Evolutionary conservation across 495 filamentous ascomycete genomes (phyloP), one percentile per base, ranked within the genome.

Genomic region (Glutinoglossum americanum): DNA sequence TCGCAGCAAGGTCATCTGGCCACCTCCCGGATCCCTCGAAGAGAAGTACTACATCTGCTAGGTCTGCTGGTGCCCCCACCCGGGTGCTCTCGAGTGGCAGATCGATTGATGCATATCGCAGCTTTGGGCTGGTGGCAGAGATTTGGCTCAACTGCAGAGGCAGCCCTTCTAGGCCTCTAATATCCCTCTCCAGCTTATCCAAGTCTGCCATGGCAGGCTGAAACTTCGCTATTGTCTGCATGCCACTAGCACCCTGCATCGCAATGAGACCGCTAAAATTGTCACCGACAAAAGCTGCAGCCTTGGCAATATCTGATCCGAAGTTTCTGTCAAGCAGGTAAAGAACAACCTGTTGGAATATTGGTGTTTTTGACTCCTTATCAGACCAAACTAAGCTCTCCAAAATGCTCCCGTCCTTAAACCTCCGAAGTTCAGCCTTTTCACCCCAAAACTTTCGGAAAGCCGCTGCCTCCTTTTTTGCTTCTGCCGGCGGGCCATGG

Each of bases 1-100:
- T 90, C 3, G 92, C 89, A 10, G 74, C 74, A 8, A 97, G 70
- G 63, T 90, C 84, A 61, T 97, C 89, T 0, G 92, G 93, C 92
- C 92, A 98, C 57, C 89, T 83, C 10, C 79, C 80, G 4, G 93
- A 97, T 33, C 84, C 86, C 70, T 98, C 92, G 62, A 98, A 96
- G 61, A 90, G 89, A 26, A 98, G 74, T 37, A 85, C 73, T 55
- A 89, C 72, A 57, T 90, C 81, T 45, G 79, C 76, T 3, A 79
- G 75, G 27, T 65, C 63, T 28, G 66, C 67, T 3, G 65, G 60
- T 0, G 67, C 69, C 51, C 70, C 71, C 27, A 65, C 61, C 15
- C 66, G 61, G 33, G 64, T 60, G 55, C 64, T 66, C 21, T 64
- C 59, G 1, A 62, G 41, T 9, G 79, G 80, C 23, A 65, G 65